A percentile compares a stretch with the other conserved stretches of the same genome.
Conservation (phyloP, 78 protist species). For the Neovahlkampfia damariscottae region DNA sequence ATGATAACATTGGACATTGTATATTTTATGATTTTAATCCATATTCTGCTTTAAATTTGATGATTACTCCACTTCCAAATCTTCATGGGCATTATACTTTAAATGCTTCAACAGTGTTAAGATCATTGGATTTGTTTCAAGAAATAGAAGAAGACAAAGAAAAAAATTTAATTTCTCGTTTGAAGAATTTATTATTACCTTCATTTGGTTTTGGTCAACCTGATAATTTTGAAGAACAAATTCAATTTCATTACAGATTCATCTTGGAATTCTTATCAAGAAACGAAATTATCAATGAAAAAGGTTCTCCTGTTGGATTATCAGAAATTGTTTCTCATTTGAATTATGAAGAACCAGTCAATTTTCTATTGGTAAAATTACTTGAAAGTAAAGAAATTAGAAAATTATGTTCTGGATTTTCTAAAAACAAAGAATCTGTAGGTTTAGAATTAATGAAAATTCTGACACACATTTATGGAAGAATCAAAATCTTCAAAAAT, state of each 20-base stretch:
- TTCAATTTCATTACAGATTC: neutral
- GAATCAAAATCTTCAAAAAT: too few species aligned
- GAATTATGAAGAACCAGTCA: neutral
- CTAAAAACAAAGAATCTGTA: too few species aligned
- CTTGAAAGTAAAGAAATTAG: neutral
- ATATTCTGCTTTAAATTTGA: neutral
- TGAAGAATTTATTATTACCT: neutral
- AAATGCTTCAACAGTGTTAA: too few species aligned
- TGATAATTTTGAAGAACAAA: neutral
- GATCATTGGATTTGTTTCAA: neutral
- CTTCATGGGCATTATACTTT: too few species aligned
- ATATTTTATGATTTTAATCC: constrained; percentile 37
- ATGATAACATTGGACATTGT: constrained; percentile 52
- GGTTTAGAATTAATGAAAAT: too few species aligned
- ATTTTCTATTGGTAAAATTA: neutral
- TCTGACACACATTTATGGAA: too few species aligned
- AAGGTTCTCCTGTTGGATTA: neutral
- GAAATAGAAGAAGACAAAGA: neutral
- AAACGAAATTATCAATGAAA: neutral
- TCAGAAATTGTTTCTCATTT: neutral
- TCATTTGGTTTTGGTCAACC: neutral
- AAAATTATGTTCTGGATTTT: too few species aligned
- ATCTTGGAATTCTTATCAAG: neutral
- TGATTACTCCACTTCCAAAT: neutral
- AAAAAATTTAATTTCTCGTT: neutral